Evolutionary conservation across 2,329 filamentous ascomycete species (phyloP), one percentile per base, ranked within the genome.

Genomic region (Penicillium sp.): DNA sequence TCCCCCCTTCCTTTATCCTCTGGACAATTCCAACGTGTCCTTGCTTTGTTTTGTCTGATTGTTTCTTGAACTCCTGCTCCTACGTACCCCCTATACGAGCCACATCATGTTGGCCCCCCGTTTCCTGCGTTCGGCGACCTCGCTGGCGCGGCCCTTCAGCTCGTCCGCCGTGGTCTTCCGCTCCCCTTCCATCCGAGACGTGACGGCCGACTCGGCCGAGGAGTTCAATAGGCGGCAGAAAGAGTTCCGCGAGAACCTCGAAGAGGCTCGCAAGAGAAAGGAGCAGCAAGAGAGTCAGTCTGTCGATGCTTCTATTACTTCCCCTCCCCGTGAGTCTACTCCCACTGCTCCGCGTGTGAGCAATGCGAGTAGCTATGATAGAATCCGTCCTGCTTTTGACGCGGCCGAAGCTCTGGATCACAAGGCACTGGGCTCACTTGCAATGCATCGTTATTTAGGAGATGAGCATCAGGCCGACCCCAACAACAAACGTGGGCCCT

Each of bases 211-310:
- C 59, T 85, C 85, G 58, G 87, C 90, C 61, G 81, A 87, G 49
- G 80, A 83, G 52, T 99, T 97, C 82, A 91, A 90, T 72, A 78
- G 82, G 68, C 91, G 89, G 75, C 92, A 96, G 79, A 88, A 88
- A 75, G 83, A 87, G 69, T 97, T 97, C 78, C 89, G 94, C 72
- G 87, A 92, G 75, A 85, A 89, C 73, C 80, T 96, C 67, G 83
- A 87, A 67, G 84, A 88, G 76, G 87, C 86, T 72, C 87, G 90
- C 77, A 89, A 88, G 80, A 81, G 81, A 75, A 89, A 90, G 78
- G 85, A 88, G 76, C 81, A 86, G 81, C 87, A 90, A 87, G 89
- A 92, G 83, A 92, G 92, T 96, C 77, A 84, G 86, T 88, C 73
- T 70, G 71, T 77, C 75, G 75, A 78, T 71, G 70, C 74, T 69